Evolutionary conservation across 139 green algal species (phyloP), one percentile per base, ranked within the genome.

Genomic region (Volvox africanus): DNA sequence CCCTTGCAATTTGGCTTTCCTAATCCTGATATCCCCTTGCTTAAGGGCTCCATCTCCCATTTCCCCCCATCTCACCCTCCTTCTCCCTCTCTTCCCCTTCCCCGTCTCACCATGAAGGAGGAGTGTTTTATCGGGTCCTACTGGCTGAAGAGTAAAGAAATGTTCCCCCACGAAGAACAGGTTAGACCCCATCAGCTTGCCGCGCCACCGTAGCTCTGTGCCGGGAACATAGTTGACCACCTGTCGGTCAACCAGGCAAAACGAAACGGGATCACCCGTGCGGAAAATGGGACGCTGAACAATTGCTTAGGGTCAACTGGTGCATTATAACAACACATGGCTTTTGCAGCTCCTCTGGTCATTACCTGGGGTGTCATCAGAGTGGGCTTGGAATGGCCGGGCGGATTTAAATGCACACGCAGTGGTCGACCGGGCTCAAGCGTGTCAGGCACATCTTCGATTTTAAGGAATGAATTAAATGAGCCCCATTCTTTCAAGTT

Each of bases 151-250:
- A 6, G 18, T n/a, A 26, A 89, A 89, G 36, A 37, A 89, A 36
- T 89, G 84, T 44, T 89, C 84, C 11, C 84, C 84, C 24, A 89
- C 84, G 68, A 89, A 89, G 26, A 89, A 32, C 36, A 81, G 35
- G 68, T 81, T 62, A 24, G 36, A 81, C 26, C 26, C 26, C 30
- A 24, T 50, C 26, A 89, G 68, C 68, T 69, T 89, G 36, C 84
- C 84, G 36, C 84, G 84, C 84, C 84, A 89, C 0, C 68, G 24
- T 20, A 89, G 37, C 84, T 81, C 68, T 2, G 11, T 22, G 84
- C 84, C 68, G 16, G n/a, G 28, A 35, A 50, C 5, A n/a, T 32
- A 89, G 26, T 68, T 30, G 13, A 89, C 36, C 5, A 89, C 68
- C 84, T 89, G 84, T 0, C 80, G 44, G n/a, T 55, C 44, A 55